A percentile compares a stretch with the other conserved stretches of the same genome.
phyloP scores from a whole-genome alignment of 2,329 filamentous ascomycete genomes.

The Colletotrichum sp. region DNA sequence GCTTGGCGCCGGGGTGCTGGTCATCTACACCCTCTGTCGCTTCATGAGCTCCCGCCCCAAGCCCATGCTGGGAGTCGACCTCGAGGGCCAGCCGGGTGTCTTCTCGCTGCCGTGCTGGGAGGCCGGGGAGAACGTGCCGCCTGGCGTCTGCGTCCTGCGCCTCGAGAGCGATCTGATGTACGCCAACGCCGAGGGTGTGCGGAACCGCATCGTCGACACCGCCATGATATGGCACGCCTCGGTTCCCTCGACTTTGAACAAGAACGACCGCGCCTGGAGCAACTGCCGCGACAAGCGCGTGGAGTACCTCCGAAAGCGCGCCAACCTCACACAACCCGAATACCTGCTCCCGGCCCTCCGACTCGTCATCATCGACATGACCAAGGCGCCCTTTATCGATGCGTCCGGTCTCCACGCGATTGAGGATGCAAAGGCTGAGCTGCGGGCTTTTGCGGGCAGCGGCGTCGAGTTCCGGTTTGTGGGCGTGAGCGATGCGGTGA shows the following conservation, averaged over 20 bases:
- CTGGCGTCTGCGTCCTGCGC: background rate
- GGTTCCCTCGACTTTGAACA: rapidly evolving
- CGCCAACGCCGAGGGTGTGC: background rate
- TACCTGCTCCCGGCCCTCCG: background rate
- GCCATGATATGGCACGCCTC: background rate
- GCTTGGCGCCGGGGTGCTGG: rapidly evolving
- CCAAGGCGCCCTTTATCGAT: background rate
- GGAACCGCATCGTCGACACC: background rate
- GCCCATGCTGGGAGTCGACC: background rate
- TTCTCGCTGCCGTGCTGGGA: background rate
- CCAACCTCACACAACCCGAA: background rate
- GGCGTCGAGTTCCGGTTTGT: background rate
- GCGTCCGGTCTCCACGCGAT: background rate
- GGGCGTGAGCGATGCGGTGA: background rate
- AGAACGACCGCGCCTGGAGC: background rate
- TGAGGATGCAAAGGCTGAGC: background rate
- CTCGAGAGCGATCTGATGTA: background rate
- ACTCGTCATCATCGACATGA: background rate
- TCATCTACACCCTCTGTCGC: background rate
- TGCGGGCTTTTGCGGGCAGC: background rate
- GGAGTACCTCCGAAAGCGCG: background rate
- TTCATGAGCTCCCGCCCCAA: background rate
- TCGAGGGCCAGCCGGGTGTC: background rate
- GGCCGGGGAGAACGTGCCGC: background rate
- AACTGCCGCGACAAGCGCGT: background rate